Evolutionary conservation across 495 filamentous ascomycete species (phyloP), one percentile per base, ranked within the genome.

Genomic region (Annulohypoxylon maeteangense): DNA sequence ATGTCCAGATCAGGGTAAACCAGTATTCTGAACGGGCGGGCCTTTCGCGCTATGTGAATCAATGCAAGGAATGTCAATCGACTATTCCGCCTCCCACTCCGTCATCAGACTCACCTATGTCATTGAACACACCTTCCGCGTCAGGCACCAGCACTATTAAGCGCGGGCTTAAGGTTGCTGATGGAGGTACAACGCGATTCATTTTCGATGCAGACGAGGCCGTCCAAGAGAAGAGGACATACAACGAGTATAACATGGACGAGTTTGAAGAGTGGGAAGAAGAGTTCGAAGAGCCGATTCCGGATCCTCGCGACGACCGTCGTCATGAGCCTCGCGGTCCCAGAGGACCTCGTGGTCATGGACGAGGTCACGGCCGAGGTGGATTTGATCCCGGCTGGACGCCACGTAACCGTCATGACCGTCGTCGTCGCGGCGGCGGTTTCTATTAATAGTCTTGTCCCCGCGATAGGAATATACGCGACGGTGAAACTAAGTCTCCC

Each of bases 171-270:
- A 87, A 90, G 55, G 87, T 87, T 48, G 84, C 87, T 31, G 90
- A 93, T 22, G 70, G 67, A 12, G 91, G 90, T 7, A 97, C 96
- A 0, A 86, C 95, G 29, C 90, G 95, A 11, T 99, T 97, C 75
- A 93, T 97, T 83, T 89, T 98, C 29, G 93, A 98, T 74, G 87
- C 91, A 11, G 89, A 87, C 47, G 86, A 91, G 56, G 95, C 93
- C 11, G 85, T 84, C 38, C 84, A 82, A 18, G 95, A 99, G 81
- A 87, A 88, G 71, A 81, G 84, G 14, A 79, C 84, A 7, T 91
- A 95, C 10, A 83, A 86, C 10, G 82, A 88, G 60, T 92, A 89
- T 76, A 92, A 90, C 76, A 88, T 87, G 64, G 88, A 90, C 31
- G 92, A 93, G 73, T 90, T 90, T 77, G 93, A 96, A 71, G 92